Evolutionary conservation across 306 rosid genomes (phyloP), one percentile per base, ranked within the genome.

Genomic region (Abrus precatorius): DNA sequence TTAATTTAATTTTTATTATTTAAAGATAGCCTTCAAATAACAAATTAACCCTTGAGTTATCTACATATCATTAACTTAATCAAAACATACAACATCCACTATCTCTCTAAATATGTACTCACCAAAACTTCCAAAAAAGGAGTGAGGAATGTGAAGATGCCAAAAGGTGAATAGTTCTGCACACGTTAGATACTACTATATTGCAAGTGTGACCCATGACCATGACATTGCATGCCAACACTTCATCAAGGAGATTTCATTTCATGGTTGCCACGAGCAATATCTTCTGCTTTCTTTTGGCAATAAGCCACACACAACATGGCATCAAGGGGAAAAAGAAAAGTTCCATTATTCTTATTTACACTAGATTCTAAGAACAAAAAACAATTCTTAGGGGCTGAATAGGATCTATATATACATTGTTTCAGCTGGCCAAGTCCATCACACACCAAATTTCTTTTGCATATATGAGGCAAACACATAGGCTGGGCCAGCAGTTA

Each of bases 181-280:
- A 33, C 36, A 38, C 1, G n/a, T 36, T 30, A 52, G 75, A 61
- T 34, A 32, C 64, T 60, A 27, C 10, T 27, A 28, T 67, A 27
- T 30, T 78, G 68, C 59, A 12, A 11, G 68, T 3, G 30, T 62
- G 73, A 62, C 69, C 74, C 43, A 38, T 57, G 70, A 74, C 38
- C 47, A 33, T 1, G 67, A 70, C 86, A 53, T 53, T 53, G 69
- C 82, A 68, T 70, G 13, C n/a, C 32, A 20, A 30, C 11, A 72
- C 20, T 41, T 36, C 20, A 84, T 66, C 45, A 56, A 50, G 52
- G 74, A 76, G 33, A 75, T 50, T 67, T 67, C 78, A 66, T 7
- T 79, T 73, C 84, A 73, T 57, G 73, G 56, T 84, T 73, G 56
- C 77, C 78, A 76, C 71, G 55, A 75, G 70, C 84, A 75, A 77